Evolutionary conservation across 2,329 filamentous ascomycete genomes (phyloP).

Genomic region (Thielaviopsis cerberus): DNA sequence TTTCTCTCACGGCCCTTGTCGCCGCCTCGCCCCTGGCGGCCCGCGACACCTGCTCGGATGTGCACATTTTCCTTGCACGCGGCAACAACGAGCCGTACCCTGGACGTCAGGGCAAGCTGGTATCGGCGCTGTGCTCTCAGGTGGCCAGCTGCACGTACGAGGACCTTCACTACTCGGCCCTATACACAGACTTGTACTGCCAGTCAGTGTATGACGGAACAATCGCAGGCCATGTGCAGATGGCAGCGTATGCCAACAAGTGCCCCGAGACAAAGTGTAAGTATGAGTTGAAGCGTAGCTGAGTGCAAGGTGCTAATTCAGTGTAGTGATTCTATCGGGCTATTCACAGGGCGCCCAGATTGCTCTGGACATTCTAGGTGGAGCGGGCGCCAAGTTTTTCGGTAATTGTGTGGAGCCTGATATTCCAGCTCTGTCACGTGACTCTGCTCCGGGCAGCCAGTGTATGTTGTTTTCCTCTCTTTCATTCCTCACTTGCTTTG

Average conservation of each 20-base stretch:
- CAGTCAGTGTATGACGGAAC: background rate
- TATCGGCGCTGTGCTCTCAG: constrained; percentile 16
- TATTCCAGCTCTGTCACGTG: no score
- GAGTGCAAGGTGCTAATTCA: no score
- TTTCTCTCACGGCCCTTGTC: background rate
- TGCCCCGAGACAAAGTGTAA: background rate
- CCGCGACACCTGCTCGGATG: constrained; percentile 14
- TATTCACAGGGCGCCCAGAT: background rate
- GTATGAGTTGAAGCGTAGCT: no score
- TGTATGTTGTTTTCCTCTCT: no score
- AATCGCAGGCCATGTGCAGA: background rate
- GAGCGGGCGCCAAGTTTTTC: background rate
- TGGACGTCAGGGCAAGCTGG: constrained; percentile 16
- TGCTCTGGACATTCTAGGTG: background rate
- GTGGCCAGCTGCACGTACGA: constrained; percentile 18
- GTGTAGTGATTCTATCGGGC: no score
- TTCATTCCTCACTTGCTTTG: no score
- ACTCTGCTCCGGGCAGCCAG: no score
- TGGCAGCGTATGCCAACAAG: background rate
- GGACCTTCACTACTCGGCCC: constrained; percentile 17
- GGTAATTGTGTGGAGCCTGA: no score
- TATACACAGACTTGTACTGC: background rate
- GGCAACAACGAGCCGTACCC: constrained; percentile 19
- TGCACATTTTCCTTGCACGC: constrained; percentile 17
- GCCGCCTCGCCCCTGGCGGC: background rate